phyloP scores from a whole-genome alignment of 2,329 filamentous ascomycete species.

The Monosporascus ibericus region DNA sequence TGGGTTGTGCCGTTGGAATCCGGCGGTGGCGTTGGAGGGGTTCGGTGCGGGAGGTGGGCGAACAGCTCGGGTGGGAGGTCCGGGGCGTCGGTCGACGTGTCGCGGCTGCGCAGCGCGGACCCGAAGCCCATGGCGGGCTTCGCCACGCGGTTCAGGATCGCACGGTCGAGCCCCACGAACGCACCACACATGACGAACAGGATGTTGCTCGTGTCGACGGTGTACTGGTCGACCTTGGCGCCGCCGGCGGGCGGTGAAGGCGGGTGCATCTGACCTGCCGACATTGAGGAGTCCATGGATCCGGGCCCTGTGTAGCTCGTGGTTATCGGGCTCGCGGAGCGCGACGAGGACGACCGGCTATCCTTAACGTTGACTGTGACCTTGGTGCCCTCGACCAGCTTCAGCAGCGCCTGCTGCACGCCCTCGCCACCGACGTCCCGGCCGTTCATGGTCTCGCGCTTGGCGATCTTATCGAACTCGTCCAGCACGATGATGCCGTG shows the following conservation, averaged over 20 bases:
- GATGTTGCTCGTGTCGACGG: slow-evolving; percentile 91
- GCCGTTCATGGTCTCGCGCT: slow-evolving; percentile 78
- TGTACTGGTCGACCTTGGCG: slow-evolving; percentile 56
- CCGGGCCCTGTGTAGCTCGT: slow-evolving; percentile 44
- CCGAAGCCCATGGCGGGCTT: slow-evolving; percentile 87
- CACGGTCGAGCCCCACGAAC: slow-evolving; percentile 87
- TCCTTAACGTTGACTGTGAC: slow-evolving; percentile 87
- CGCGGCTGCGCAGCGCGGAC: slow-evolving; percentile 63
- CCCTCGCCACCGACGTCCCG: slow-evolving; percentile 95
- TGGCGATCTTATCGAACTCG: slow-evolving; percentile 95
- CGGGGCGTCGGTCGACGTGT: slow-evolving; percentile 43
- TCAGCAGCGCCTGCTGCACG: slow-evolving; percentile 90
- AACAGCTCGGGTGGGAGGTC: slow-evolving; percentile 60
- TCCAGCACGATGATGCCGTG: slow-evolving; percentile 92
- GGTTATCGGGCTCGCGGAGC: slow-evolving; percentile 45
- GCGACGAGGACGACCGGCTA: slow-evolving; percentile 49
- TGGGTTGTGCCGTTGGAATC: neutral
- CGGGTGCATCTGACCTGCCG: slow-evolving; percentile 36
- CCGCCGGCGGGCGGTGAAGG: slow-evolving; percentile 22
- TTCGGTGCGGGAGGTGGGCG: slow-evolving; percentile 50
- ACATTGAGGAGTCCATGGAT: slow-evolving; percentile 33
- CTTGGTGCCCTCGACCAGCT: slow-evolving; percentile 93
- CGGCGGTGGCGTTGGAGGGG: slow-evolving; percentile 23
- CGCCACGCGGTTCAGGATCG: slow-evolving; percentile 79
- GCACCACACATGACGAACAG: slow-evolving; percentile 95